A percentile compares a stretch with the other conserved stretches of the same genome.
Conservation (phyloP, 305 asterid species). For the Ilex paraguariensis region DNA sequence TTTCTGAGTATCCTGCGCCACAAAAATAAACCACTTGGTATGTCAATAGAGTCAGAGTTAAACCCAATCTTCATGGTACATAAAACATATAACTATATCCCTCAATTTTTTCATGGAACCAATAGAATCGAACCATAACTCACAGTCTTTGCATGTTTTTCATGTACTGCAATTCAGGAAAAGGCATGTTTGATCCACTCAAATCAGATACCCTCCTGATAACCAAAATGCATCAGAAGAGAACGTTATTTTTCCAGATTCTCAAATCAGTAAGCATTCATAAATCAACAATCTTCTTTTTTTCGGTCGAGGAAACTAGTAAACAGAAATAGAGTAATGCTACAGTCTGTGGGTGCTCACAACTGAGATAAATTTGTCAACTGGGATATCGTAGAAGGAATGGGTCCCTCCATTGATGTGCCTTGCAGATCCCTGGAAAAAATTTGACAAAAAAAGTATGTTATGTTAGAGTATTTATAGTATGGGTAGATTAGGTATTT, state of each 20-base stretch:
- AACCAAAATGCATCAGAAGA: slow-evolving; percentile 11
- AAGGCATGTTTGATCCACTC: slow-evolving; percentile 35
- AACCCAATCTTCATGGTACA: background rate
- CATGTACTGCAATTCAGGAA: slow-evolving; percentile 48
- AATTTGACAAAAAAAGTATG: background rate
- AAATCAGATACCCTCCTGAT: slow-evolving; percentile 73
- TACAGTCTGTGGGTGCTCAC: slow-evolving; percentile 40
- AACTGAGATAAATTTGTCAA: slow-evolving; percentile 37
- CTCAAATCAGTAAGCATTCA: background rate
- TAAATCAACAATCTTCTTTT: background rate
- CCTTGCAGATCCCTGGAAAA: slow-evolving; percentile 82
- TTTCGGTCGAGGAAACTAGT: background rate
- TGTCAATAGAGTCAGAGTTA: background rate
- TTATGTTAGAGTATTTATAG: too few species aligned
- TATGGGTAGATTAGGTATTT: too few species aligned
- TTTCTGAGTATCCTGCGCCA: slow-evolving; percentile 67
- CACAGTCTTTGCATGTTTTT: slow-evolving; percentile 33
- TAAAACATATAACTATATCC: slow-evolving; percentile 6
- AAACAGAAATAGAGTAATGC: background rate
- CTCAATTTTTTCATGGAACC: too few species aligned
- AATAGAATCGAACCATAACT: slow-evolving; percentile 20
- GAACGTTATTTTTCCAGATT: background rate
- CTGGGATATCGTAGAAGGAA: slow-evolving; percentile 53
- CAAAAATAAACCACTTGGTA: slow-evolving; percentile 7
- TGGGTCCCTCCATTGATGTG: slow-evolving; percentile 77